Conservation (phyloP, 2,329 filamentous ascomycete species). For the Ophiostoma australiae region DNA sequence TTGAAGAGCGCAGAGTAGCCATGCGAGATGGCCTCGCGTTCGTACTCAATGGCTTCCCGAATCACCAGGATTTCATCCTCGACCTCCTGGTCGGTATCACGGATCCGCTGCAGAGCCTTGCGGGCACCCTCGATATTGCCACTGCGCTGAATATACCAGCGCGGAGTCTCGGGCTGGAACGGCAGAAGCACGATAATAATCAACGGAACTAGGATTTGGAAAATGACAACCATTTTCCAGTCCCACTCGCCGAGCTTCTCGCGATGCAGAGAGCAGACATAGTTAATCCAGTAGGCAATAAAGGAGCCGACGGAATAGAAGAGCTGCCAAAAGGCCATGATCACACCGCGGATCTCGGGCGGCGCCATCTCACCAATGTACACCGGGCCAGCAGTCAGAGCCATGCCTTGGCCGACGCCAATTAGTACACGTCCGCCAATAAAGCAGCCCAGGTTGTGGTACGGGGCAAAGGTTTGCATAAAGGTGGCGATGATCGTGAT, state of each 20-base stretch:
- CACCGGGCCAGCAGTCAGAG: constrained; percentile 57
- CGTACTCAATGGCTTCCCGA: constrained; percentile 64
- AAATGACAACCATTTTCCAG: constrained; percentile 68
- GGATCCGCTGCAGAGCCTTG: constrained; percentile 53
- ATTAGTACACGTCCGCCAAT: constrained; percentile 65
- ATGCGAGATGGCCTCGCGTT: constrained; percentile 62
- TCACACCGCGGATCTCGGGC: constrained; percentile 58
- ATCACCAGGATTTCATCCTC: constrained; percentile 62
- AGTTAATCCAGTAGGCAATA: constrained; percentile 63
- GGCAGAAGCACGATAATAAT: constrained; percentile 59
- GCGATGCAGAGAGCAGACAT: constrained; percentile 53
- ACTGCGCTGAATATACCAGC: constrained; percentile 61
- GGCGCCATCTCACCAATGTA: constrained; percentile 67
- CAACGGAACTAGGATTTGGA: constrained; percentile 63
- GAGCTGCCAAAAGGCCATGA: constrained; percentile 67
- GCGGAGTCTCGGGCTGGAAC: constrained; percentile 62
- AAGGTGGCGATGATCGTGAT: constrained; percentile 64
- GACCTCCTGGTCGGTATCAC: constrained; percentile 60
- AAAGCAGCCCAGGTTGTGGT: constrained; percentile 58
- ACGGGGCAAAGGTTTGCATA: constrained; percentile 61
- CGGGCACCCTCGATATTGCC: constrained; percentile 58
- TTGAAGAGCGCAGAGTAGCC: constrained; percentile 64
- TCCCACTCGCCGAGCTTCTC: constrained; percentile 62
- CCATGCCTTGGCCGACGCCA: constrained; percentile 65
- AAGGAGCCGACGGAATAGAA: constrained; percentile 63